phyloP scores from a whole-genome alignment of 2,329 filamentous ascomycete genomes.

The Orbilia quercus region DNA sequence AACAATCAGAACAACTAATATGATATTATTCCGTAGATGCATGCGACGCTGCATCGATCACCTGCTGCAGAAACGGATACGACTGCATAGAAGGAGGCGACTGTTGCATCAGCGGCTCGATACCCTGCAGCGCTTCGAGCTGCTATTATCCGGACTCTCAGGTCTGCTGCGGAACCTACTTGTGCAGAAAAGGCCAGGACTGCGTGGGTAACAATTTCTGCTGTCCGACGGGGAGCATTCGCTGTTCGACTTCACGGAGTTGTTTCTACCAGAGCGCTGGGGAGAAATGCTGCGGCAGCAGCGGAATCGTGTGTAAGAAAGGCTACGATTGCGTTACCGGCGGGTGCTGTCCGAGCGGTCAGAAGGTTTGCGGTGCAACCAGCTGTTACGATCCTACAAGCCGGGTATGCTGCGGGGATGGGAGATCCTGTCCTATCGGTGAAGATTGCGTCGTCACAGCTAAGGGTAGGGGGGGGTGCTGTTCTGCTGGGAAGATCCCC shows the following conservation, averaged over 20 bases:
- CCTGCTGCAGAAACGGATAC: slow-evolving; percentile 12
- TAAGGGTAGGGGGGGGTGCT: background rate
- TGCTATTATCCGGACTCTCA: slow-evolving; percentile 6
- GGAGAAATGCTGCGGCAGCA: slow-evolving; percentile 7
- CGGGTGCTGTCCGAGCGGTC: slow-evolving; percentile 3
- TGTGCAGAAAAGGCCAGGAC: background rate
- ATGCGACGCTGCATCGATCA: slow-evolving; percentile 3
- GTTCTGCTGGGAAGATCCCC: slow-evolving; percentile 1
- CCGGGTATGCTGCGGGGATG: slow-evolving; percentile 12
- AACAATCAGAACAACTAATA: background rate
- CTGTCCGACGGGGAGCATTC: background rate
- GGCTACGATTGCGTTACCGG: slow-evolving; percentile 15
- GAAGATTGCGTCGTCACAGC: background rate
- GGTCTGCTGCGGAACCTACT: slow-evolving; percentile 5
- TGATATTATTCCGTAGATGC: slow-evolving; percentile 4
- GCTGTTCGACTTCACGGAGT: background rate
- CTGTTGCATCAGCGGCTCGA: slow-evolving; percentile 5
- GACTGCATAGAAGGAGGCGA: background rate
- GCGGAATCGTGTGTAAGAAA: background rate
- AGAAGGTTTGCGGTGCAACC: slow-evolving; percentile 1
- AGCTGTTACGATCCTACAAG: slow-evolving; percentile 17
- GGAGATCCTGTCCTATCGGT: background rate
- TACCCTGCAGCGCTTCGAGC: background rate
- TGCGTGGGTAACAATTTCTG: slow-evolving; percentile 3
- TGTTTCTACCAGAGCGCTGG: slow-evolving; percentile 3